A percentile compares a stretch with the other conserved stretches of the same genome.
These are phyloP conservation scores for Syzygium syzygioides DNA, from an alignment of 441 rosid genomes.

Conservation along the genomic window DNA sequence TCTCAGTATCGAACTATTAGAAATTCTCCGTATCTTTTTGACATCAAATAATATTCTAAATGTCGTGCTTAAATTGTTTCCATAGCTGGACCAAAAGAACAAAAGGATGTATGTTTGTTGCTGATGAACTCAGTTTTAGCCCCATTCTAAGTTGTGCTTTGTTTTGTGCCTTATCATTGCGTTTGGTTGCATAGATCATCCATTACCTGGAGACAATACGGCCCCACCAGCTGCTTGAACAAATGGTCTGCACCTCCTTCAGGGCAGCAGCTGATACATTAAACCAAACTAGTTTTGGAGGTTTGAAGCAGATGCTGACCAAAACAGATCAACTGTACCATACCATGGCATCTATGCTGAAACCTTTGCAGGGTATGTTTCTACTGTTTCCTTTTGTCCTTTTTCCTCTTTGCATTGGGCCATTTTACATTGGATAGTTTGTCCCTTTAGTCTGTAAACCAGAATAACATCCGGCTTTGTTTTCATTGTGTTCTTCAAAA, in stretches of 20 bases:
- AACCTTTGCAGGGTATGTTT: constrained; percentile 51
- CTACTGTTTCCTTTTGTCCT: background rate
- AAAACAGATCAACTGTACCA: constrained; percentile 76
- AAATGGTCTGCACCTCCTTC: constrained; percentile 95
- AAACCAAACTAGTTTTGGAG: constrained; percentile 66
- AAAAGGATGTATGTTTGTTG: background rate
- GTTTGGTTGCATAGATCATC: constrained; percentile 48
- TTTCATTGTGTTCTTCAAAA: background rate
- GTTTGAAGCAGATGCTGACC: constrained; percentile 60
- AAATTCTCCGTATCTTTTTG: background rate
- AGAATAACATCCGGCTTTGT: background rate
- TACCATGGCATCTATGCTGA: constrained; percentile 53
- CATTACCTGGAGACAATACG: constrained; percentile 91
- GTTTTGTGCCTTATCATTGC: constrained; percentile 7
- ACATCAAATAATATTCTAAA: background rate
- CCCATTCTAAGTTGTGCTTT: background rate
- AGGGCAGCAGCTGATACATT: constrained; percentile 95
- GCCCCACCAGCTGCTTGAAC: constrained; percentile 93
- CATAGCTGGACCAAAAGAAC: background rate
- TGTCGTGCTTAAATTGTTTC: background rate
- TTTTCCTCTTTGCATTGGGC: background rate
- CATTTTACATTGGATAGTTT: background rate
- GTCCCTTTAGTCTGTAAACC: background rate
- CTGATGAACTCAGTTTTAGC: background rate
- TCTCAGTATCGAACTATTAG: background rate